A percentile compares a stretch with the other conserved stretches of the same genome.
These are phyloP conservation scores for Syzygium aqueum DNA, from an alignment of 345 rosid genomes.

Conservation along the genomic window DNA sequence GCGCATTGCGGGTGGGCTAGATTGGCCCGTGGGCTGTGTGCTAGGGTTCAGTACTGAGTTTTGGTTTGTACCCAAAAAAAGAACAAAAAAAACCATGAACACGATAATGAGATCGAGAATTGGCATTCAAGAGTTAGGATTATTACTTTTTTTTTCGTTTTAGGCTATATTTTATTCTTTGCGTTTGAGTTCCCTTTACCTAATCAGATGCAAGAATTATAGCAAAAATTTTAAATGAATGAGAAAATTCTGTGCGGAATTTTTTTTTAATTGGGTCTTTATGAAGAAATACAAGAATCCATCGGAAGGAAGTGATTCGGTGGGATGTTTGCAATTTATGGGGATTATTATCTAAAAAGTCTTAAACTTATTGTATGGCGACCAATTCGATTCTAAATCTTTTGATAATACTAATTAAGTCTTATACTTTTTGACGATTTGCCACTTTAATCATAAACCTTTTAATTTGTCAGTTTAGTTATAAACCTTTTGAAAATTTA, in stretches of 20 bases:
- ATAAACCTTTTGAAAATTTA: no score
- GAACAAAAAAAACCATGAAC: no score
- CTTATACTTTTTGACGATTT: no score
- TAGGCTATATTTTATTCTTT: not conserved
- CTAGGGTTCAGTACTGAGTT: not conserved
- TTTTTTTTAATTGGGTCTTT: not conserved
- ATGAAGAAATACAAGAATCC: not conserved
- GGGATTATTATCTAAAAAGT: no score
- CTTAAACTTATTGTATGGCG: no score
- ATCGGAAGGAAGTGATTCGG: not conserved
- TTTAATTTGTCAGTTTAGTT: no score
- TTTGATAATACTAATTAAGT: no score
- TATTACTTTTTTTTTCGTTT: not conserved
- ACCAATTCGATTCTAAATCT: no score
- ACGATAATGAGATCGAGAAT: fast-evolving
- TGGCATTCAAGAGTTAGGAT: not conserved
- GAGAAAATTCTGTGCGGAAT: fast-evolving
- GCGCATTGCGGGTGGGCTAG: not conserved
- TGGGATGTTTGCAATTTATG: not conserved
- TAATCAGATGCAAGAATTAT: not conserved
- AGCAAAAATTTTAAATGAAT: not conserved
- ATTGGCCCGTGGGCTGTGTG: not conserved
- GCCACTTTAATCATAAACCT: no score
- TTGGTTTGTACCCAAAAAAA: not conserved
- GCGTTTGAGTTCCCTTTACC: not conserved